Percentiles rank a stretch among this genome's conserved stretches.
Conservation (phyloP, 345 rosid species). For the Bruguiera gymnorhiza region DNA sequence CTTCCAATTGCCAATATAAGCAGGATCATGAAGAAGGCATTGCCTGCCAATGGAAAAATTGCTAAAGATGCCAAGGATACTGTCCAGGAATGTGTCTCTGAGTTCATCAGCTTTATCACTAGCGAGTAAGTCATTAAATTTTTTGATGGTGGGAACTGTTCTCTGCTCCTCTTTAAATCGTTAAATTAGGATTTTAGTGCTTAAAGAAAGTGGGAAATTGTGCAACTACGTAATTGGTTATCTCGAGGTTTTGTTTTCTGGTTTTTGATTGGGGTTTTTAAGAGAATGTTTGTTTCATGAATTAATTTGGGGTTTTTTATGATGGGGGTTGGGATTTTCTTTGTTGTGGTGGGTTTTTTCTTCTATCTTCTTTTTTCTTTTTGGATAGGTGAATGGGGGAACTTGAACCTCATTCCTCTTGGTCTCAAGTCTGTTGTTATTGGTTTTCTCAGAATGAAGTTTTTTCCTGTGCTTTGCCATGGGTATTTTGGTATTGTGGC, state of each 20-base stretch:
- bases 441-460: neutral
- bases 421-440: neutral
- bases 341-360: neutral
- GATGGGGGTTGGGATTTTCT: too few species aligned
- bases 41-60: constrained; percentile 63
- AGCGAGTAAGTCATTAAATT: constrained; percentile 44
- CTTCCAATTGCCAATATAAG: constrained; percentile 65
- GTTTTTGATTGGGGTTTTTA: too few species aligned
- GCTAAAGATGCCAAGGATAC: constrained; percentile 67
- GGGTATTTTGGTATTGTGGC: neutral
- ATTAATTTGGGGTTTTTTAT: too few species aligned
- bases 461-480: neutral
- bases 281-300: too few species aligned
- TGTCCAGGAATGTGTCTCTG: constrained; percentile 70
- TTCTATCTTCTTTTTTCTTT: neutral
- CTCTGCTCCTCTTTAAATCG: neutral
- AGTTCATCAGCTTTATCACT: constrained; percentile 64
- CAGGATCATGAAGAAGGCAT: constrained; percentile 69
- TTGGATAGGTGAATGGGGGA: neutral
- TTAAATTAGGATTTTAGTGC: too few species aligned
- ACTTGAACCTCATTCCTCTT: too few species aligned
- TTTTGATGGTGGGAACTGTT: neutral
- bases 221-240: too few species aligned
- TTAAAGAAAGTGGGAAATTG: neutral
- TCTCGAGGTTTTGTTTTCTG: too few species aligned